phyloP scores from a whole-genome alignment of 2,329 filamentous ascomycete genomes.

The Leptographium lundbergii region DNA sequence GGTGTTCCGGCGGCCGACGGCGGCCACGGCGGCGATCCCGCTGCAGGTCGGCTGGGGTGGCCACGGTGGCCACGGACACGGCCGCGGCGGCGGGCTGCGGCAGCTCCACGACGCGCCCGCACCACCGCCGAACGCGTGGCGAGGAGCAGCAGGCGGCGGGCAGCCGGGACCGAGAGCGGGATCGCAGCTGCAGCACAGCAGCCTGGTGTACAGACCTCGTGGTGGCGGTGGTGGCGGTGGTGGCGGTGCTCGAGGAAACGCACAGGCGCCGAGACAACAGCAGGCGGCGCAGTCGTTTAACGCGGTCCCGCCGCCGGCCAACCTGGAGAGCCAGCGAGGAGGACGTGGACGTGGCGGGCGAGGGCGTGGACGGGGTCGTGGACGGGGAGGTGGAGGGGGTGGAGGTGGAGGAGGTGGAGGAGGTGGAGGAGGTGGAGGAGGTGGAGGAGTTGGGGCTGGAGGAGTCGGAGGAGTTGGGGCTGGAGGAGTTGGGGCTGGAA shows the following conservation, averaged over 20 bases:
- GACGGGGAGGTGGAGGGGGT: constrained; percentile 18
- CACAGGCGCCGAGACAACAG: neutral
- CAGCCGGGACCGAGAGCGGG: constrained; percentile 16
- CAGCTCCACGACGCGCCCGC: constrained; percentile 48
- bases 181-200: constrained; percentile 35
- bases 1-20: constrained; percentile 40
- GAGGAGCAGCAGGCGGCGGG: constrained; percentile 37
- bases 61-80: constrained; percentile 12
- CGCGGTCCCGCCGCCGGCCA: constrained; percentile 47
- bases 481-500: too few relatives aligned
- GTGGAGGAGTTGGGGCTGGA: too few relatives aligned
- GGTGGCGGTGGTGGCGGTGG: constrained; percentile 11
- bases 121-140: constrained; percentile 44
- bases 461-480: too few relatives aligned
- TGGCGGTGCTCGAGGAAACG: constrained; percentile 6
- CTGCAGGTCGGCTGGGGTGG: constrained; percentile 16
- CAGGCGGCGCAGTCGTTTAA: constrained; percentile 27
- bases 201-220: constrained; percentile 33
- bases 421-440: neutral
- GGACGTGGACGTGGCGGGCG: constrained; percentile 28
- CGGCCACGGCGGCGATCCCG: neutral
- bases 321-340: constrained; percentile 32
- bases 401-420: too few relatives aligned
- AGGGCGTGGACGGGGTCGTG: constrained; percentile 19
- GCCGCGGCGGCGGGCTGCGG: constrained; percentile 16